Conservation (phyloP, 768 basidiomycete genomes). For the Coprinopsis cinerea region DNA sequence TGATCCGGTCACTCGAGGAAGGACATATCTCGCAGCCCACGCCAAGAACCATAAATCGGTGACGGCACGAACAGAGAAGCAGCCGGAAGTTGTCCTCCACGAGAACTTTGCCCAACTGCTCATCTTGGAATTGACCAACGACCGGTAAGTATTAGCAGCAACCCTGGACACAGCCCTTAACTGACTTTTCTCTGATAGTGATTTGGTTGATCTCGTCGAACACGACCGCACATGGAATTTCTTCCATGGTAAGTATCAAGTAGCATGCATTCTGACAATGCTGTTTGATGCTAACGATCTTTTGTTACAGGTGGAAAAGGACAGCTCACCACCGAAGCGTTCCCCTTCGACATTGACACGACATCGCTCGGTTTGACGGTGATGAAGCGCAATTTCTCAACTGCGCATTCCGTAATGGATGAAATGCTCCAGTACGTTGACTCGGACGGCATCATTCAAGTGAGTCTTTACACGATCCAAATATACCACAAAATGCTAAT, state of each 20-base stretch:
- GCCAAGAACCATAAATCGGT: slow-evolving; percentile 38
- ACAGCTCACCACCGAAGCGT: slow-evolving; percentile 40
- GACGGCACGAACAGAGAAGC: slow-evolving; percentile 28
- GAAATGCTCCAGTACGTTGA: slow-evolving; percentile 50
- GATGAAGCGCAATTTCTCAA: slow-evolving; percentile 23
- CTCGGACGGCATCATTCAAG: slow-evolving; percentile 47
- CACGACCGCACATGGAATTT: slow-evolving; percentile 48
- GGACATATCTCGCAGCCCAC: slow-evolving; percentile 32
- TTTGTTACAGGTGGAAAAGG: slow-evolving; percentile 24
- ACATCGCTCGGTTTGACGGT: slow-evolving; percentile 50
- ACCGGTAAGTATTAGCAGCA: slow-evolving; percentile 27
- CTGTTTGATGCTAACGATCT: slow-evolving; percentile 7
- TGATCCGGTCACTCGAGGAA: slow-evolving; percentile 40
- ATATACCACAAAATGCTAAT: not conserved
- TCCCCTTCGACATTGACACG: slow-evolving; percentile 53
- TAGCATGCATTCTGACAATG: too few species aligned
- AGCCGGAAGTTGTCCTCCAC: slow-evolving; percentile 28
- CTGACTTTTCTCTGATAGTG: slow-evolving; percentile 20
- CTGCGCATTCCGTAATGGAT: slow-evolving; percentile 42
- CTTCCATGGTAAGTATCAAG: slow-evolving; percentile 36
- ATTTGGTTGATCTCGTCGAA: slow-evolving; percentile 38
- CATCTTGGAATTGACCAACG: slow-evolving; percentile 45
- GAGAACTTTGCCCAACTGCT: slow-evolving; percentile 59
- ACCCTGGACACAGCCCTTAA: not conserved
- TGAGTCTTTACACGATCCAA: slow-evolving; percentile 16